Evolutionary conservation across 139 green algal species (phyloP), one percentile per base, ranked within the genome.

Genomic region (Picochlorum sp.): DNA sequence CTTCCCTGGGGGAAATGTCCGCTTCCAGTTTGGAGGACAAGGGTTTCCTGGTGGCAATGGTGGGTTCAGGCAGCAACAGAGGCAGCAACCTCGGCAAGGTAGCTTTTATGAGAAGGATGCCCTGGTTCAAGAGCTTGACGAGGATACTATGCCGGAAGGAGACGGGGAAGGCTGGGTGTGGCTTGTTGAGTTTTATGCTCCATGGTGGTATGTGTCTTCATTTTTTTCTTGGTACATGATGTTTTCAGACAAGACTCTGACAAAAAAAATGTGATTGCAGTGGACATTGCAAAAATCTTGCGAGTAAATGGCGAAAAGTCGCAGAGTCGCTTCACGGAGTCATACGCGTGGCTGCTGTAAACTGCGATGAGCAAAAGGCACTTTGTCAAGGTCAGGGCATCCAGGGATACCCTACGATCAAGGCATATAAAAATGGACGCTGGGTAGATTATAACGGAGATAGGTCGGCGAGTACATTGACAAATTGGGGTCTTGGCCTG

Each of bases 341-440:
- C 0, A 82, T 82, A 11, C 79, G 77, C 7, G 82, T 92, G 49
- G 82, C 68, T 15, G 89, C 80, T 2, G 80, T 95, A 20, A 89
- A 95, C 74, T 95, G 89, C 61, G 89, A 94, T 18, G 76, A 71
- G 6, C 61, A 91, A 56, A 57, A 81, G 52, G 46, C 51, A 18
- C 67, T 90, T 20, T 95, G 89, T 72, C n/a, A 69, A 56, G 30
- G 74, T 61, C 76, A 90, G 32, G 74, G 74, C 26, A 73, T 92
- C 2, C 57, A 69, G 8, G 85, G 85, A 23, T 94, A 89, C 65
- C 89, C 89, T 3, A 90, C 86, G 11, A 89, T 95, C 73, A 90
- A 89, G 68, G 82, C 80, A 4, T 80, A 84, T 9, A 56, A 46
- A 68, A 69, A 52, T 23, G 72, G 58, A 3, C 26, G 24, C 1